A percentile compares a stretch with the other conserved stretches of the same genome.
Conservation (phyloP, 1,284 basidiomycete species). For the Bondarzewia mesenterica region DNA sequence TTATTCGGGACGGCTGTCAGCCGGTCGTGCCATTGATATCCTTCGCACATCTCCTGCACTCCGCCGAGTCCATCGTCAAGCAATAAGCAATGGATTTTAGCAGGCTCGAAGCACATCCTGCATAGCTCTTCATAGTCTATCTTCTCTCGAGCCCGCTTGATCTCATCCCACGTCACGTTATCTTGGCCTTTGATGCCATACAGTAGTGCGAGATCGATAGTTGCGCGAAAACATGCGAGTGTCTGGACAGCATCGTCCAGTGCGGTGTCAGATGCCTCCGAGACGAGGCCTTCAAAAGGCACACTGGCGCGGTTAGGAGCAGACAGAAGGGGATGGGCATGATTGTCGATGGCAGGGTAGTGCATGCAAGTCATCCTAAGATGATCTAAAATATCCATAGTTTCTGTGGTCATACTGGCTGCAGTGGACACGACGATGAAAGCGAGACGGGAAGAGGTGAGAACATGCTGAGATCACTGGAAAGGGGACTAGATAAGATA, state of each 20-base stretch:
- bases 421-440: no score
- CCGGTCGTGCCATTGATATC: slow-evolving; percentile 51
- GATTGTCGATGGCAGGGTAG: slow-evolving; percentile 61
- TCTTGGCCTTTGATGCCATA: slow-evolving; percentile 25
- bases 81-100: slow-evolving; percentile 55
- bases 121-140: slow-evolving; percentile 51
- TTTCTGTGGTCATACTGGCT: background rate
- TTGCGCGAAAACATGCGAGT: slow-evolving; percentile 50
- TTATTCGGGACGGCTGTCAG: slow-evolving; percentile 43
- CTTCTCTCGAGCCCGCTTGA: slow-evolving; percentile 37
- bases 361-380: background rate
- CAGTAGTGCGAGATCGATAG: slow-evolving; percentile 41
- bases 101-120: slow-evolving; percentile 38
- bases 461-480: no score
- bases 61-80: slow-evolving; percentile 63
- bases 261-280: slow-evolving; percentile 51
- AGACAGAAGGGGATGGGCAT: slow-evolving; percentile 62
- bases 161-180: slow-evolving; percentile 45
- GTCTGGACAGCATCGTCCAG: slow-evolving; percentile 48
- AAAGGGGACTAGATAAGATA: no score
- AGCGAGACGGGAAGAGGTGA: no score
- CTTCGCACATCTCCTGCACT: slow-evolving; percentile 37
- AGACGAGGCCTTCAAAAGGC: slow-evolving; percentile 54
- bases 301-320: slow-evolving; percentile 34
- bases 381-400: background rate